These are phyloP conservation scores for Xylona heveae DNA, from an alignment of 495 filamentous ascomycete genomes.

Conservation along the genomic window DNA sequence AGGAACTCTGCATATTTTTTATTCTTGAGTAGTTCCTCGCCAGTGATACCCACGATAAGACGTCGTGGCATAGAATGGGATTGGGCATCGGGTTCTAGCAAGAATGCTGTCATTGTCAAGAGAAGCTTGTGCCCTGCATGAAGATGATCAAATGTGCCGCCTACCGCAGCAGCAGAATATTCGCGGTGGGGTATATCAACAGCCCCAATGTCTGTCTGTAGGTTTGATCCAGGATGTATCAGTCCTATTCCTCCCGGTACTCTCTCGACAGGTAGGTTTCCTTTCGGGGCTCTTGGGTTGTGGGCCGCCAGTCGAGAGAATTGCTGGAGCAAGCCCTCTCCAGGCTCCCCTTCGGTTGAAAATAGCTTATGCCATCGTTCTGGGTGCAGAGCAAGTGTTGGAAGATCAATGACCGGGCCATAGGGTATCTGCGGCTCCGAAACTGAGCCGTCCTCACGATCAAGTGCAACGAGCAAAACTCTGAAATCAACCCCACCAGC, in stretches of 20 bases:
- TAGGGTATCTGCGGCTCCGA: slow-evolving; percentile 1
- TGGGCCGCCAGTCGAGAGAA: neutral
- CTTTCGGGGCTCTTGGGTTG: neutral
- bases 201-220: neutral
- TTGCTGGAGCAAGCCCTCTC: slow-evolving; percentile 1
- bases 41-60: slow-evolving; percentile 71
- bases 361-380: slow-evolving; percentile 1
- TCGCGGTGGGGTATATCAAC: too few relatives aligned
- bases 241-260: neutral
- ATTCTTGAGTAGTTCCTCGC: slow-evolving; percentile 61
- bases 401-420: slow-evolving; percentile 3
- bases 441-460: slow-evolving; percentile 15
- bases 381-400: neutral
- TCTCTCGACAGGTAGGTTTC: neutral
- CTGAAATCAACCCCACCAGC: slow-evolving; percentile 58
- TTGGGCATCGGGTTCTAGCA: slow-evolving; percentile 31
- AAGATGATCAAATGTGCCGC: slow-evolving; percentile 91
- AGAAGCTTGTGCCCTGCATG: slow-evolving; percentile 92
- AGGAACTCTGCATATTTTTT: slow-evolving; percentile 73
- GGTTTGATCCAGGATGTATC: neutral
- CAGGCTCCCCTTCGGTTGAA: neutral
- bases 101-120: slow-evolving; percentile 60
- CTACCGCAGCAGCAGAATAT: slow-evolving; percentile 50
- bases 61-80: slow-evolving; percentile 17
- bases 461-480: slow-evolving; percentile 47